A percentile compares a stretch with the other conserved stretches of the same genome.
Conservation (phyloP, 1,284 basidiomycete species). For the Pseudozyma flocculosa region DNA sequence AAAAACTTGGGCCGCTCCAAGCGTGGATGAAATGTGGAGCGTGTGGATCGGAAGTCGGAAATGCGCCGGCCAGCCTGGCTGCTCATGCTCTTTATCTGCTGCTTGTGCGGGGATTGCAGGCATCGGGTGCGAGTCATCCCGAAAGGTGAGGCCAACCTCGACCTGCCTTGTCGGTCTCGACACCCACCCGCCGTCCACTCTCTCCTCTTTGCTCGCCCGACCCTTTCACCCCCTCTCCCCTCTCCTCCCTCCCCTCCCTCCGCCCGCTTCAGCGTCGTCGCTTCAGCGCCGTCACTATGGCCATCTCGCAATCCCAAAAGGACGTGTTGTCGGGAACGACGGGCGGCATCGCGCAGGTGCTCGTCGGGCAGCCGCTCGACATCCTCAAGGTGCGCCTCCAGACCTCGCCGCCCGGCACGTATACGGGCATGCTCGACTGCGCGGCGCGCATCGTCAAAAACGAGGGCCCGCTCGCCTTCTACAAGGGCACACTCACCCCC, state of each 20-base stretch:
- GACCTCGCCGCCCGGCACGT: constrained; percentile 86
- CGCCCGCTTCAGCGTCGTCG: background rate
- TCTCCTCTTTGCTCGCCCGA: too few relatives aligned
- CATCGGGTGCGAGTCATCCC: too few relatives aligned
- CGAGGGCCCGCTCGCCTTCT: constrained; percentile 91
- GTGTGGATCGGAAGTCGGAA: too few relatives aligned
- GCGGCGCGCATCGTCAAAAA: constrained; percentile 82
- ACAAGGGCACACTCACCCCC: constrained; percentile 95
- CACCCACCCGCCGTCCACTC: too few relatives aligned
- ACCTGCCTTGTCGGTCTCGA: too few relatives aligned
- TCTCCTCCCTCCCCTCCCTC: background rate
- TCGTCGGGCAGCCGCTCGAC: constrained; percentile 93
- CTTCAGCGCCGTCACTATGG: constrained; percentile 4
- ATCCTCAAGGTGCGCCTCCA: constrained; percentile 96
- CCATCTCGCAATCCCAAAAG: constrained; percentile 31
- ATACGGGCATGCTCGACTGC: constrained; percentile 81
- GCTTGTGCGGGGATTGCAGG: too few relatives aligned
- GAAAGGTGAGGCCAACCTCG: too few relatives aligned
- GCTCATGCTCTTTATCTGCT: too few relatives aligned
- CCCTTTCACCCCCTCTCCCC: background rate
- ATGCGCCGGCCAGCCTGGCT: too few relatives aligned
- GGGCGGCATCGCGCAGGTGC: constrained; percentile 84
- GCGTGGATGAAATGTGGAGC: too few relatives aligned
- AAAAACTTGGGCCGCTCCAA: too few relatives aligned
- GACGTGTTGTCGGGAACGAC: constrained; percentile 60